Percentiles rank a stretch among this genome's conserved stretches.
These are phyloP conservation scores for Penicillium vulpinum DNA, from an alignment of 2,329 filamentous ascomycete genomes.

Conservation along the genomic window DNA sequence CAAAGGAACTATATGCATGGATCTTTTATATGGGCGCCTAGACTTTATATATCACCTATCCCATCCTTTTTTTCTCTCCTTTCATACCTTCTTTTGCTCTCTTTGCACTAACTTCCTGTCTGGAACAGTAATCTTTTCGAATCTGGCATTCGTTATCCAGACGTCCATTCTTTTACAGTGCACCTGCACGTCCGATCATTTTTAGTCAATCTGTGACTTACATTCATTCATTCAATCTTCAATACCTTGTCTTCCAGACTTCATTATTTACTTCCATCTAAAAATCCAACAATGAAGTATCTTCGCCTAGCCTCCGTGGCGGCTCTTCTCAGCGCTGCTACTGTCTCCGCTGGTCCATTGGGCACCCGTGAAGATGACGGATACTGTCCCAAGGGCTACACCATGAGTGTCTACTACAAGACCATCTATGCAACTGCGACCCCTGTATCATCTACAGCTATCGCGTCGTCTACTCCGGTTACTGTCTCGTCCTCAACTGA, in stretches of 20 bases:
- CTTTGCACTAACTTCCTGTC: slow-evolving; percentile 15
- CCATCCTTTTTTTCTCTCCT: slow-evolving; percentile 3
- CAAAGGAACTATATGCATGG: background rate
- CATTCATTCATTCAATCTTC: slow-evolving; percentile 4
- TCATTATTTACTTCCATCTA: slow-evolving; percentile 5
- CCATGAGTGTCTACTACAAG: slow-evolving; percentile 29
- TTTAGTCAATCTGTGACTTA: slow-evolving; percentile 1
- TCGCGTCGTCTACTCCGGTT: slow-evolving; percentile 7
- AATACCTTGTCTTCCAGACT: background rate
- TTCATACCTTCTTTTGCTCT: slow-evolving; percentile 6
- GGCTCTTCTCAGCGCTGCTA: slow-evolving; percentile 27
- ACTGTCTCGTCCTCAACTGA: slow-evolving; percentile 8
- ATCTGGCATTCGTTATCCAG: slow-evolving; percentile 29
- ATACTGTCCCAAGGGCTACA: slow-evolving; percentile 31
- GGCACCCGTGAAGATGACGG: slow-evolving; percentile 12
- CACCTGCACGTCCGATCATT: slow-evolving; percentile 22
- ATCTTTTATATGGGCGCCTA: background rate
- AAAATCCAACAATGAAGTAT: slow-evolving; percentile 26
- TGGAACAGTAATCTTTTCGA: slow-evolving; percentile 24
- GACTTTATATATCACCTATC: background rate
- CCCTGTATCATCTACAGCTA: slow-evolving; percentile 14
- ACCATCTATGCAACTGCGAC: slow-evolving; percentile 21
- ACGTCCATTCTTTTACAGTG: slow-evolving; percentile 31
- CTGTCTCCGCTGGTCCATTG: slow-evolving; percentile 28
- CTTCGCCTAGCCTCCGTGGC: slow-evolving; percentile 25